Conservation (phyloP, 257 asterid species). For the Lithospermum erythrorhizon region DNA sequence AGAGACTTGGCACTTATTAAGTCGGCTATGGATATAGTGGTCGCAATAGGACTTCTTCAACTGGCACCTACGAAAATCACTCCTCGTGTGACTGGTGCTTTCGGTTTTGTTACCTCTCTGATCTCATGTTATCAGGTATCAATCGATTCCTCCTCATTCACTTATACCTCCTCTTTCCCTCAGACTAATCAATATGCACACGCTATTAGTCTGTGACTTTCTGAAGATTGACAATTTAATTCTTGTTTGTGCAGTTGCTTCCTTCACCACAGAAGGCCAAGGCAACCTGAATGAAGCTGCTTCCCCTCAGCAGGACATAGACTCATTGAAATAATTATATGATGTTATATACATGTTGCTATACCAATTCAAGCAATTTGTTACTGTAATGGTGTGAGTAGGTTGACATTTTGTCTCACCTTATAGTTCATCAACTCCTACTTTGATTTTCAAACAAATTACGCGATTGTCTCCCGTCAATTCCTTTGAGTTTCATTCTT, state of each 20-base stretch:
- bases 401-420: too few relatives aligned
- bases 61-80: constrained; percentile 86
- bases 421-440: background rate
- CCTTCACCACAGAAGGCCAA: constrained; percentile 62
- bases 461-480: background rate
- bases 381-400: too few relatives aligned
- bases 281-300: constrained; percentile 34
- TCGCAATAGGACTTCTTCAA: constrained; percentile 93
- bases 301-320: constrained; percentile 10
- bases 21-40: constrained; percentile 71
- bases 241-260: constrained; percentile 43
- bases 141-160: background rate
- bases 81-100: constrained; percentile 93
- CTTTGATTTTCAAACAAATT: background rate
- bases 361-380: background rate
- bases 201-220: background rate
- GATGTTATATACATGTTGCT: background rate
- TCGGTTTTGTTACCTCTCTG: constrained; percentile 78
- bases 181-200: too few relatives aligned
- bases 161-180: too few relatives aligned
- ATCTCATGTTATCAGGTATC: constrained; percentile 96
- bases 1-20: constrained; percentile 73
- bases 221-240: background rate
- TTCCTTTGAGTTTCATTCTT: too few relatives aligned
- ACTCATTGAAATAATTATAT: constrained; percentile 9